These are phyloP conservation scores for Trametes punicea DNA, from an alignment of 768 basidiomycete species.

Conservation along the genomic window DNA sequence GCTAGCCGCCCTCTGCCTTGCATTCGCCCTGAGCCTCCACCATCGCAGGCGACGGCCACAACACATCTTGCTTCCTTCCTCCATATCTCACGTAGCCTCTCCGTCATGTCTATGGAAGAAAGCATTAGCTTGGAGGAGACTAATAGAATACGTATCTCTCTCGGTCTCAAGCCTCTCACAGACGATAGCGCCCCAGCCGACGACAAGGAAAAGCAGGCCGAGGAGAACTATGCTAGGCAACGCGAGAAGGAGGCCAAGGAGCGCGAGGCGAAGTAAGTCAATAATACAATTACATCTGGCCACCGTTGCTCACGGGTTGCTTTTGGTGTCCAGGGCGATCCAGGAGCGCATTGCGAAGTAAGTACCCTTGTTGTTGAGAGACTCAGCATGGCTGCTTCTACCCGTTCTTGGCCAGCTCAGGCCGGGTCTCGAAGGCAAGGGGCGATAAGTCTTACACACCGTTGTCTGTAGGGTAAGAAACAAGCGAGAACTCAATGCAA, in stretches of 20 bases:
- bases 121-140: slow-evolving; percentile 92
- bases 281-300: slow-evolving; percentile 3
- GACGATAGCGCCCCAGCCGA: slow-evolving; percentile 72
- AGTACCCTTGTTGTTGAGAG: slow-evolving; percentile 42
- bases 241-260: slow-evolving; percentile 69
- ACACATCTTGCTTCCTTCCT: background rate
- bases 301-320: slow-evolving; percentile 21
- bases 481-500: slow-evolving; percentile 85
- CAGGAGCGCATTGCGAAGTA: slow-evolving; percentile 83
- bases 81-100: background rate
- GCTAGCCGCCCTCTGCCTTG: background rate
- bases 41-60: background rate
- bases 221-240: slow-evolving; percentile 76
- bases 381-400: slow-evolving; percentile 28
- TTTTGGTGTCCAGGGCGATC: slow-evolving; percentile 48
- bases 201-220: slow-evolving; percentile 79
- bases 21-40: slow-evolving; percentile 7
- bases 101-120: slow-evolving; percentile 62
- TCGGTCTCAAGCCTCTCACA: slow-evolving; percentile 91
- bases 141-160: slow-evolving; percentile 90
- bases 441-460: slow-evolving; percentile 33
- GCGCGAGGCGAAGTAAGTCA: slow-evolving; percentile 68
- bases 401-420: slow-evolving; percentile 30
- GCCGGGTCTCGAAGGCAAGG: slow-evolving; percentile 39
- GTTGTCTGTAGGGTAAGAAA: slow-evolving; percentile 75